These are phyloP conservation scores for Ascoidea tarda DNA, from an alignment of 805 yeast genomes.

Conservation along the genomic window DNA sequence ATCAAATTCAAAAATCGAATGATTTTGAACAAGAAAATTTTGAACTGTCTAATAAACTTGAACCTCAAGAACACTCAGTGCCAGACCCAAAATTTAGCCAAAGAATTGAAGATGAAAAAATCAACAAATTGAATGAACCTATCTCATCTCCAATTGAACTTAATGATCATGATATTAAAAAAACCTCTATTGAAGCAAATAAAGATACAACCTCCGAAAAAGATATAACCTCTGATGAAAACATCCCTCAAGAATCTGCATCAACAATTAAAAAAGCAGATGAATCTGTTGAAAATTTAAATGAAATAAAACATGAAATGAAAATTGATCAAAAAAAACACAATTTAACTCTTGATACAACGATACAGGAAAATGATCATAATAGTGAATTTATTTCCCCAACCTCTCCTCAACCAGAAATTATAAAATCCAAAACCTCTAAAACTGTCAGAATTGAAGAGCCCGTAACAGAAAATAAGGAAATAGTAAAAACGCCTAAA, in stretches of 20 bases:
- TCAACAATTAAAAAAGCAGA: background rate
- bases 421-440: background rate
- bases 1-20: too few species aligned
- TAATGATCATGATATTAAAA: too few species aligned
- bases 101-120: constrained; percentile 13
- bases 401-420: background rate
- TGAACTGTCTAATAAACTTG: too few species aligned
- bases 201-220: too few species aligned
- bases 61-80: too few species aligned
- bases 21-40: too few species aligned
- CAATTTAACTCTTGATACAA: background rate
- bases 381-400: background rate
- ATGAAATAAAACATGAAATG: background rate
- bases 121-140: constrained; percentile 9
- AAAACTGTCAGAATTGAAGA: constrained; percentile 4
- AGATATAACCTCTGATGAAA: too few species aligned
- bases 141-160: constrained; percentile 12
- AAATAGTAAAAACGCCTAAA: constrained; percentile 22
- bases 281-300: background rate
- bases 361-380: background rate
- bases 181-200: too few species aligned
- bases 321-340: background rate
- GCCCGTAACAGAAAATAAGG: constrained; percentile 10
- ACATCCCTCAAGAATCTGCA: too few species aligned
- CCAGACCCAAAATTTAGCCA: too few species aligned